phyloP scores from a whole-genome alignment of 306 rosid species.

The Corylus americana region DNA sequence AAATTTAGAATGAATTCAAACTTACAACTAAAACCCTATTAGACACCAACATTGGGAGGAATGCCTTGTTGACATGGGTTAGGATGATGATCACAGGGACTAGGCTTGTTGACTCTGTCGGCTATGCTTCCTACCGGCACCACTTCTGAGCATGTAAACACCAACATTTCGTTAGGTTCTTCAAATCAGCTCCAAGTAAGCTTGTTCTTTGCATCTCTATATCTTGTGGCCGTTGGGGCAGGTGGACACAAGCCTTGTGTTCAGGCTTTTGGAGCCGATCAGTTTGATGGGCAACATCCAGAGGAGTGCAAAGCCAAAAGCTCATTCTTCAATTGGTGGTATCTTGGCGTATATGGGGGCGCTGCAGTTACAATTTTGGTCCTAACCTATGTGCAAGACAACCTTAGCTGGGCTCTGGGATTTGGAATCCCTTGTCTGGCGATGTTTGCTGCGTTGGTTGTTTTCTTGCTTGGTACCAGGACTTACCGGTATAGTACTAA shows the following conservation, averaged over 20 bases:
- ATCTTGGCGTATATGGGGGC: conserved; percentile 31
- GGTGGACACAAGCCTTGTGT: conserved; percentile 64
- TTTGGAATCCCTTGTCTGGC: conserved; percentile 35
- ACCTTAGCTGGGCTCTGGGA: conserved; percentile 38
- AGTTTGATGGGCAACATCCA: conserved; percentile 45
- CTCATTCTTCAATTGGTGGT: conserved; percentile 71
- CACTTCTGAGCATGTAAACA: conserved; percentile 11
- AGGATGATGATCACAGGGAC: conserved; percentile 33
- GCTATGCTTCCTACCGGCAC: conserved; percentile 35
- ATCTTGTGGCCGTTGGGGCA: conserved; percentile 47
- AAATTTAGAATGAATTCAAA: too few species aligned
- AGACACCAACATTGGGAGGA: background rate
- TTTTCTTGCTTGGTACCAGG: conserved; percentile 31
- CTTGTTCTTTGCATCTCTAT: conserved; percentile 46
- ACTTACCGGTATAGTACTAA: conserved; percentile 28
- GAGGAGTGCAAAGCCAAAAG: conserved; percentile 48
- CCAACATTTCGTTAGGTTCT: conserved; percentile 12
- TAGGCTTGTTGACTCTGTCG: conserved; percentile 41
- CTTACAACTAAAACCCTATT: too few species aligned
- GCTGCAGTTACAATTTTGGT: conserved; percentile 13
- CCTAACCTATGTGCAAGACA: conserved; percentile 48
- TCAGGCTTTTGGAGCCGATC: conserved; percentile 60
- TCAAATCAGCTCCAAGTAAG: conserved; percentile 22
- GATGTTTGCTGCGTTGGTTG: conserved; percentile 23
- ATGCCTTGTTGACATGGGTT: background rate